Evolutionary conservation across 2,329 filamentous ascomycete species (phyloP), one percentile per base, ranked within the genome.

Genomic region (Cladophialophora yegresii): DNA sequence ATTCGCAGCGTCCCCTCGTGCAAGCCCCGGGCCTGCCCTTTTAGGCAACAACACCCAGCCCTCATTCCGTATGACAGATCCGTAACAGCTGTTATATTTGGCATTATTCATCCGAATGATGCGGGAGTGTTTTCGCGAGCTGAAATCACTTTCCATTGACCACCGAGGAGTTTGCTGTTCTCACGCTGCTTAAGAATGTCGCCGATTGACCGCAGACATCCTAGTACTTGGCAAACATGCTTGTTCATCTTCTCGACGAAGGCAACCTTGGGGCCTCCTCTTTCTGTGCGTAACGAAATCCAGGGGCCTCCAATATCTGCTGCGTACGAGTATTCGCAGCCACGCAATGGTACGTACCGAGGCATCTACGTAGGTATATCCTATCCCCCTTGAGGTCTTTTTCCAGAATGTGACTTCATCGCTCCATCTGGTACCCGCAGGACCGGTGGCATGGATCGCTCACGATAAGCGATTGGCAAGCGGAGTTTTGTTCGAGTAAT

Each of bases 341-440:
- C 20, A 50, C 8, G 20, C 23, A 20, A 50, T 26, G 22, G 47
- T 50, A 50, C 47, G 20, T 26, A 26, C 20, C 43, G 16, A 23
- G 47, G 13, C 12, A 50, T 13, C 47, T 50, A 23, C 47, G 36
- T n/a, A n/a, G 4, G 36, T 43, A n/a, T 43, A 6, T n/a, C n/a
- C 36, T 43, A 20, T 43, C 36, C 6, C 36, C 36, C 5, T 8
- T 16, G 36, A 43, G 16, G 5, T 50, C 22, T 50, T 50, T 50
- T 50, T 50, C 47, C 13, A 28, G 47, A 50, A 50, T 5, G 47
- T 50, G 47, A 50, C 47, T 50, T 50, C 47, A 50, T 50, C 22
- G 47, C 23, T 26, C 47, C 47, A 26, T 50, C 47, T 50, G 5
- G 20, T 9, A 50, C 47, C 47, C 47, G 47, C 47, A 50, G 20